Evolutionary conservation across 345 rosid species (phyloP), one percentile per base, ranked within the genome.

Genomic region (Dipteronia sinensis): DNA sequence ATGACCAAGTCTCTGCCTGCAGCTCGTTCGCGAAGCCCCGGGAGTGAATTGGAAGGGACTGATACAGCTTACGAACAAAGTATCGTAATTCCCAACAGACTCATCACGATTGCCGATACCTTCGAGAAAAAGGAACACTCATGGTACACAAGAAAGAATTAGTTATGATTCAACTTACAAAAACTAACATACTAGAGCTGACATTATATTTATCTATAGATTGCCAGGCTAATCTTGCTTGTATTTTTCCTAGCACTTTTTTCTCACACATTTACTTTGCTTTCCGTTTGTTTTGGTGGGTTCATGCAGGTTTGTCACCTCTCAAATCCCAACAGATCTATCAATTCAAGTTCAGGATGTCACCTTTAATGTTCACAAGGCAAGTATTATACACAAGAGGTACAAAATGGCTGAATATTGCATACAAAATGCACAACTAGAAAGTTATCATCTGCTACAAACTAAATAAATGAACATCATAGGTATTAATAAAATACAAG

Each of bases 351-450:
- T 93, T 17, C 87, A 90, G 29, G 91, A 86, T 40, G 76, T 85
- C 67, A 89, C 87, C 72, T 93, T 95, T 69, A 83, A 82, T 19
- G 92, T 88, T 77, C 98, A 95, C 86, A 88, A 92, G 98, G 98
- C 92, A 85, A 69, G 67, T 11, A 66, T 71, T 42, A 15, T 25
- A 51, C 19, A 69, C 49, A 73, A 56, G 51, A 74, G 64, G 29
- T 58, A 69, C 7, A 56, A 66, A 38, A 31, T 31, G 13, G 47
- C 4, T 13, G 67, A 2, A 12, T 58, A 63, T 29, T 22, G n/a
- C 11, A 38, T 25, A 74, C 4, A 6, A 58, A 27, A 25, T 44
- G 25, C 62, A 63, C 19, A 27, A 6, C 42, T 20, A 19, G 0
- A n/a, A 31, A 55, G 20, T 49, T 46, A 11, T 72, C 16, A 8